Conservation (phyloP, 1,139 yeast species). For the Tardiomyces depauwii region DNA sequence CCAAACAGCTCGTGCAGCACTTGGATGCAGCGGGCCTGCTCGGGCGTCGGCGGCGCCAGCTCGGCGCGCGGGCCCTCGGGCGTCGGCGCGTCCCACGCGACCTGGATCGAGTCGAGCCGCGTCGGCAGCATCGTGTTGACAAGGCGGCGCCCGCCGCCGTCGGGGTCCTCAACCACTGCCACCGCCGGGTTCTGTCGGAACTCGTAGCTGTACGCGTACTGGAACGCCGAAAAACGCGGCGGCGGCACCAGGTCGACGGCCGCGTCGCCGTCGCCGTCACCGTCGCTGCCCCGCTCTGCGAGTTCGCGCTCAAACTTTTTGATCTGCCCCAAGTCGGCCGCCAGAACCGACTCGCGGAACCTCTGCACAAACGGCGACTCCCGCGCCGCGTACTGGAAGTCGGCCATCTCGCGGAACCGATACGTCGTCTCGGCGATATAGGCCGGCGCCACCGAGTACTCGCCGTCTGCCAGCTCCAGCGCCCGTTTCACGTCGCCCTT, state of each 20-base stretch:
- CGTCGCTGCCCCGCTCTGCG: conserved; percentile 23
- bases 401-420: conserved; percentile 78
- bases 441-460: conserved; percentile 43
- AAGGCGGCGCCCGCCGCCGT: conserved; percentile 21
- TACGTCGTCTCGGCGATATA: conserved; percentile 63
- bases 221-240: conserved; percentile 65
- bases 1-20: conserved; percentile 46
- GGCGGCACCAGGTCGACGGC: conserved; percentile 77
- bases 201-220: conserved; percentile 67
- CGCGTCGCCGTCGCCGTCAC: conserved; percentile 16
- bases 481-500: conserved; percentile 44
- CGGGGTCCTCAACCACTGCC: conserved; percentile 43
- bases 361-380: conserved; percentile 40
- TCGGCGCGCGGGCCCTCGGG: conserved; percentile 37
- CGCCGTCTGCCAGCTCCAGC: conserved; percentile 23
- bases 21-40: conserved; percentile 37
- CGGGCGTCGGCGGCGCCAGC: conserved; percentile 26
- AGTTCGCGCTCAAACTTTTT: conserved; percentile 17
- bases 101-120: conserved; percentile 25
- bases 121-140: conserved; percentile 23
- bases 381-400: conserved; percentile 65
- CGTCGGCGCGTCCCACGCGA: conserved; percentile 34
- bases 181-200: conserved; percentile 48
- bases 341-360: conserved; percentile 31
- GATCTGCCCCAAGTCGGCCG: conserved; percentile 32